Evolutionary conservation across 768 basidiomycete species (phyloP).

Genomic region (Tricholomella constricta): DNA sequence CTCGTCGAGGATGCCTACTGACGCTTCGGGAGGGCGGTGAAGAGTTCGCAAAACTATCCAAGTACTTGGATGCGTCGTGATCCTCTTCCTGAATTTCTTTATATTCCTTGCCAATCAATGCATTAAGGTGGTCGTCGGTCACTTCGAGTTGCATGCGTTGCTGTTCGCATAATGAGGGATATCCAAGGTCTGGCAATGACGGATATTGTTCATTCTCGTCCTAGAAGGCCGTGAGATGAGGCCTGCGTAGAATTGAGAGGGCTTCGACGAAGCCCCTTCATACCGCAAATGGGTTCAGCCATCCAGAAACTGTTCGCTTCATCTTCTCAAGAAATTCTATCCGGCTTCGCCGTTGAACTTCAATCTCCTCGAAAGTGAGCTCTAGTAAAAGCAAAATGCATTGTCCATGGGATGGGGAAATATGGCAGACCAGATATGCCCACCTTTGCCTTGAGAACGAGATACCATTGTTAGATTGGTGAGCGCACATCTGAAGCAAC

Average conservation of each 20-base stretch:
- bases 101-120: background rate
- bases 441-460: background rate
- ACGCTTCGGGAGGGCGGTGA: background rate
- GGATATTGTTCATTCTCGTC: background rate
- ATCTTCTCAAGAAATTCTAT: constrained; percentile 7
- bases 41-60: background rate
- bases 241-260: too few species aligned
- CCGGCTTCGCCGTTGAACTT: background rate
- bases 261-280: background rate
- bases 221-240: background rate
- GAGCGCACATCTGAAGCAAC: too few species aligned
- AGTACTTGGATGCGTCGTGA: background rate
- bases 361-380: background rate
- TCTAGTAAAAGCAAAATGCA: background rate
- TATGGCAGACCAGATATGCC: too few species aligned
- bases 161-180: background rate
- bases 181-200: background rate
- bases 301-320: constrained; percentile 2
- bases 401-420: background rate
- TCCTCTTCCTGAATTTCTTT: background rate
- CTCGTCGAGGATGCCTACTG: background rate
- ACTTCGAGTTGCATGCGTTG: constrained; percentile 3
- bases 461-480: background rate
- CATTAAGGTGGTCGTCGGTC: constrained; percentile 4
- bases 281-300: background rate